Evolutionary conservation across 768 basidiomycete genomes (phyloP), one percentile per base, ranked within the genome.

Genomic region (Boletus tylopilopsis): DNA sequence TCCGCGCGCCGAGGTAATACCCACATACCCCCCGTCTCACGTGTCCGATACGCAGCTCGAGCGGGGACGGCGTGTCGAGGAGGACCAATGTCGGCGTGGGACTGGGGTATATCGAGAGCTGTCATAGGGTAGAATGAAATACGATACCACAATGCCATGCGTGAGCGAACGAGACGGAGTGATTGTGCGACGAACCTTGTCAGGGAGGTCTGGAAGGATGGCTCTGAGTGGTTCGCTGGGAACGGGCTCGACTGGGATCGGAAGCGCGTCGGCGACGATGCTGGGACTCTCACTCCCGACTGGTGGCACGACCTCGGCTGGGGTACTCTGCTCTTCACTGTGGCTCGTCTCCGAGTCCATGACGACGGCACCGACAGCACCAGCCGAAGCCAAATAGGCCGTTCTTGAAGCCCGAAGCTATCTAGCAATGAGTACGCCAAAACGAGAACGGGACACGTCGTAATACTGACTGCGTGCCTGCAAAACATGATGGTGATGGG

Each of bases 101-200:
- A 6, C 66, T 59, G 2, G 89, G 78, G 73, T 97, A 96, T 71
- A 97, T 90, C 23, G 92, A 81, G 44, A 87, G 81, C 94, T 97
- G 11, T n/a, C 9, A 23, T 9, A 32, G 29, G 13, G 29, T 30
- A 13, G 29, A 30, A 30, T 13, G n/a, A n/a, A n/a, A n/a, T n/a
- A n/a, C n/a, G n/a, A n/a, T n/a, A n/a, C n/a, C n/a, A n/a, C n/a
- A n/a, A n/a, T n/a, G n/a, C n/a, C n/a, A 23, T 7, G n/a, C 3
- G n/a, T 33, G 3, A 33, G 33, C 16, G 6, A 13, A 51, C 15
- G 39, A 40, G 15, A 25, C 2, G 13, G n/a, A n/a, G n/a, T n/a
- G n/a, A n/a, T n/a, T n/a, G n/a, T n/a, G n/a, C n/a, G n/a, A n/a
- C n/a, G 30, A 36, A 66, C 63, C 55, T 66, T 64, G 47, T 63